A percentile compares a stretch with the other conserved stretches of the same genome.
Evolutionary conservation across 2,329 filamentous ascomycete genomes (phyloP).

Genomic region (Cadophora gregata): DNA sequence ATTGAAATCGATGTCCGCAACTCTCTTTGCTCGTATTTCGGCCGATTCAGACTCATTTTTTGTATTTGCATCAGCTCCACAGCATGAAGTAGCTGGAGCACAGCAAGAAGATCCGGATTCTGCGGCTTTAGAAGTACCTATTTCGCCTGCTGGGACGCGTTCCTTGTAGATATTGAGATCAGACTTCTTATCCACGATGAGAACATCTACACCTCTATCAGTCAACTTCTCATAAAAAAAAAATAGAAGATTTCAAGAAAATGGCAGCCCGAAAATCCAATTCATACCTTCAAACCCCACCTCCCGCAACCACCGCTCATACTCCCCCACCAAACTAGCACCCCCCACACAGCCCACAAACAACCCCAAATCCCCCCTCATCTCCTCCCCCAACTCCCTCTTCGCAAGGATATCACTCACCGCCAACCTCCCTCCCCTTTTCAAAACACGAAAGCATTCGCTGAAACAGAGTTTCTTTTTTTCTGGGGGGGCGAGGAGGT

Average conservation of each 20-base stretch:
- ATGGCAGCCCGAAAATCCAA: background rate
- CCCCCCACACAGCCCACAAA: constrained; percentile 67
- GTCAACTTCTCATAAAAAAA: background rate
- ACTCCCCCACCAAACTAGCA: constrained; percentile 57
- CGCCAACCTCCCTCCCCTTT: constrained; percentile 61
- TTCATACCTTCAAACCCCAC: constrained; percentile 56
- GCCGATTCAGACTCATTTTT: constrained; percentile 14
- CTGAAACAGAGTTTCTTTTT: constrained; percentile 61
- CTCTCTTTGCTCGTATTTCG: constrained; percentile 24
- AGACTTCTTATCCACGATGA: constrained; percentile 52
- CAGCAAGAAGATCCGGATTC: constrained; percentile 31
- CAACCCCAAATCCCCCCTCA: constrained; percentile 56
- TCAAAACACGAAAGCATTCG: constrained; percentile 64
- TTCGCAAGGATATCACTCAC: constrained; percentile 64
- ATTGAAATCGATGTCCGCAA: constrained; percentile 51
- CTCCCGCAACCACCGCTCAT: constrained; percentile 56
- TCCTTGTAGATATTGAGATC: constrained; percentile 55
- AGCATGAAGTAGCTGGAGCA: constrained; percentile 3
- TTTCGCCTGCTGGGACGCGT: constrained; percentile 17
- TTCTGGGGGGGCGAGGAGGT: constrained; percentile 56
- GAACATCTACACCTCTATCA: constrained; percentile 44
- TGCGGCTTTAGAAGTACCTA: constrained; percentile 6
- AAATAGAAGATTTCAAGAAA: background rate
- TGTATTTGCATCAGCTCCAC: background rate
- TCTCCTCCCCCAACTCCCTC: constrained; percentile 53